These are phyloP conservation scores for Filobasidium floriforme DNA, from an alignment of 768 basidiomycete species.

Conservation along the genomic window DNA sequence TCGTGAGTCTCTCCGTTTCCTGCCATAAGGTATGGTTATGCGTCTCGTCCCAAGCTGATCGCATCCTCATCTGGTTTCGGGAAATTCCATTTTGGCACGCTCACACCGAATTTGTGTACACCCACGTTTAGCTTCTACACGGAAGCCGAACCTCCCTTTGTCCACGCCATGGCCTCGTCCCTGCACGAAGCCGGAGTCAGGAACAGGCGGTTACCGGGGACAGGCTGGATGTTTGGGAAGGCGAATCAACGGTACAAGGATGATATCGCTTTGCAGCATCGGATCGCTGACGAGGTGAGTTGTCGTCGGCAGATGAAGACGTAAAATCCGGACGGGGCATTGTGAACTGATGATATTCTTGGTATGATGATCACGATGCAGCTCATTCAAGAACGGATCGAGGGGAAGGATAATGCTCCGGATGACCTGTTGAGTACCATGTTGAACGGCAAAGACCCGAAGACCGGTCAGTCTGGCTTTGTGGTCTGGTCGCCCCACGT, in stretches of 20 bases:
- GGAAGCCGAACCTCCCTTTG: constrained; percentile 25
- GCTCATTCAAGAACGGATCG: constrained; percentile 6
- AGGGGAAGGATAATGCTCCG: constrained; percentile 28
- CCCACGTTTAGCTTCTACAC: constrained; percentile 30
- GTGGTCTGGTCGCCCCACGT: no score
- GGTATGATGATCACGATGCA: no score
- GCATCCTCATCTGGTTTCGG: no score
- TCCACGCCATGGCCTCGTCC: constrained; percentile 26
- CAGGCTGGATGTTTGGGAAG: constrained; percentile 45
- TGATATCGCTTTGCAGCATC: constrained; percentile 48
- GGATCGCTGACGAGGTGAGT: constrained; percentile 48
- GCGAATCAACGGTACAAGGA: constrained; percentile 47
- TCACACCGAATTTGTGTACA: no score
- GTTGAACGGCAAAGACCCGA: constrained; percentile 49
- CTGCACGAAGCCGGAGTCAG: constrained; percentile 45
- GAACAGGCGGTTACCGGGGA: constrained; percentile 45
- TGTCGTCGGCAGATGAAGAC: no score
- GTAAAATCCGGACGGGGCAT: no score
- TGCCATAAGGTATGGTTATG: no score
- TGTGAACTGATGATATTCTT: no score
- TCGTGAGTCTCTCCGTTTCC: constrained; percentile 47
- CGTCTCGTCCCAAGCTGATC: no score
- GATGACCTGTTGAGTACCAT: constrained; percentile 52
- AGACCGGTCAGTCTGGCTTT: constrained; percentile 47
- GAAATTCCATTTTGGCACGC: no score